Evolutionary conservation across 2,329 filamentous ascomycete genomes (phyloP).

Genomic region (Coniochaeta pulveracea): DNA sequence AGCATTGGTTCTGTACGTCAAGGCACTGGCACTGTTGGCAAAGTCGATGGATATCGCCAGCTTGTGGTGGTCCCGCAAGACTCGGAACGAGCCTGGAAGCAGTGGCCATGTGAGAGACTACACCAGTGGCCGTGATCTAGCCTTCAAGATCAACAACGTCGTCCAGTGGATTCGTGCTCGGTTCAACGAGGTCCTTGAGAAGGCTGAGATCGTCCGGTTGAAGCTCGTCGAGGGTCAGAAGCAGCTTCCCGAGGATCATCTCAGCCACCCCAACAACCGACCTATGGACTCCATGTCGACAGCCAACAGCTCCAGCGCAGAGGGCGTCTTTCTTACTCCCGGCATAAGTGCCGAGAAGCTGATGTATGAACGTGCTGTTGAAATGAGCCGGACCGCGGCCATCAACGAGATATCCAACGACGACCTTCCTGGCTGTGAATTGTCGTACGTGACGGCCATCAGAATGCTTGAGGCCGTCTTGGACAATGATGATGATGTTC

Average conservation of each 20-base stretch:
- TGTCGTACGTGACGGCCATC: conserved; percentile 87
- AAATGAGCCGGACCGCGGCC: conserved; percentile 91
- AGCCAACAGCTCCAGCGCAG: conserved; percentile 52
- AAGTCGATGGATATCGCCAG: conserved; percentile 95
- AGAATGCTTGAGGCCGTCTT: conserved; percentile 91
- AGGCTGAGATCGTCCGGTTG: conserved; percentile 85
- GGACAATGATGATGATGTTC: conserved; percentile 61
- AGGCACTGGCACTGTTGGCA: conserved; percentile 77
- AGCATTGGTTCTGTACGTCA: conserved; percentile 90
- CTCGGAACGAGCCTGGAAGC: conserved; percentile 47
- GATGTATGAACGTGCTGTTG: conserved; percentile 94
- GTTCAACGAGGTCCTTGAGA: conserved; percentile 96
- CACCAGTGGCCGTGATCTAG: conserved; percentile 35
- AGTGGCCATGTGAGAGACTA: conserved; percentile 27
- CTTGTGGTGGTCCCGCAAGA: conserved; percentile 79
- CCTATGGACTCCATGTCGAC: conserved; percentile 40
- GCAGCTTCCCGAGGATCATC: conserved; percentile 72
- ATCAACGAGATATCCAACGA: conserved; percentile 93
- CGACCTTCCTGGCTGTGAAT: conserved; percentile 76
- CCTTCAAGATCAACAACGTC: conserved; percentile 74
- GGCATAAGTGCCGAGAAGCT: conserved; percentile 92
- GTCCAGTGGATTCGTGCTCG: conserved; percentile 91
- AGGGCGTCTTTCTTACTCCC: conserved; percentile 73
- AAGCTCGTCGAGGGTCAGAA: conserved; percentile 81
- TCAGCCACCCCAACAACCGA: conserved; percentile 74